Evolutionary conservation across 2,329 filamentous ascomycete species (phyloP).

Genomic region (Colletotrichum sp.): DNA sequence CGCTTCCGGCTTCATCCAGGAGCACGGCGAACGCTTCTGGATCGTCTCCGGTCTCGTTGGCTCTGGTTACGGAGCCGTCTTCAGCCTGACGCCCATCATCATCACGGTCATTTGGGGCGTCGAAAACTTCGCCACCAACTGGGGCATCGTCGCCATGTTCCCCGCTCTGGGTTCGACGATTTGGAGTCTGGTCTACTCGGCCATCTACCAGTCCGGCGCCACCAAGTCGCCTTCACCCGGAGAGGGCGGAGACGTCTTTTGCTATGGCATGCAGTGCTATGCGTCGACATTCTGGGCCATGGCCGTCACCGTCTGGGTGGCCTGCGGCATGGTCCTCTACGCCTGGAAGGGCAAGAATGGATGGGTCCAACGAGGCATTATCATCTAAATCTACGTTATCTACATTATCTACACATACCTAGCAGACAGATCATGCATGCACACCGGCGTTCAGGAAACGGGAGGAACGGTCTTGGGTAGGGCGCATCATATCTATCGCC

Average conservation of each 20-base stretch:
- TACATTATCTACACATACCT: background rate
- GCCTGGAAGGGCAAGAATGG: constrained; percentile 82
- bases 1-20: constrained; percentile 76
- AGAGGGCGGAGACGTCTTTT: constrained; percentile 63
- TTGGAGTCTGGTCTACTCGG: constrained; percentile 90
- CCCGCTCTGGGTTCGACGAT: constrained; percentile 87
- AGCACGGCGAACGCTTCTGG: constrained; percentile 82
- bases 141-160: constrained; percentile 92
- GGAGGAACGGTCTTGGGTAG: background rate
- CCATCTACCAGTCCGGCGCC: constrained; percentile 75
- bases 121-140: constrained; percentile 98
- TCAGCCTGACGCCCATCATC: constrained; percentile 88
- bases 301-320: constrained; percentile 79
- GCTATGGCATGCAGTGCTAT: constrained; percentile 85
- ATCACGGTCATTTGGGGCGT: constrained; percentile 98
- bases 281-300: constrained; percentile 85
- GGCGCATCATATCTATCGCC: constrained; percentile 2
- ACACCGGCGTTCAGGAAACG: background rate
- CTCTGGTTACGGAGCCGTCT: constrained; percentile 90
- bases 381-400: constrained; percentile 46
- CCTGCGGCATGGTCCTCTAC: constrained; percentile 73
- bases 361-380: constrained; percentile 79
- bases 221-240: constrained; percentile 39
- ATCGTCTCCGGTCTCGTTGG: constrained; percentile 84
- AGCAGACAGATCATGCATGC: background rate